Evolutionary conservation across 2,329 filamentous ascomycete genomes (phyloP).

Genomic region (Grosmannia serpens): DNA sequence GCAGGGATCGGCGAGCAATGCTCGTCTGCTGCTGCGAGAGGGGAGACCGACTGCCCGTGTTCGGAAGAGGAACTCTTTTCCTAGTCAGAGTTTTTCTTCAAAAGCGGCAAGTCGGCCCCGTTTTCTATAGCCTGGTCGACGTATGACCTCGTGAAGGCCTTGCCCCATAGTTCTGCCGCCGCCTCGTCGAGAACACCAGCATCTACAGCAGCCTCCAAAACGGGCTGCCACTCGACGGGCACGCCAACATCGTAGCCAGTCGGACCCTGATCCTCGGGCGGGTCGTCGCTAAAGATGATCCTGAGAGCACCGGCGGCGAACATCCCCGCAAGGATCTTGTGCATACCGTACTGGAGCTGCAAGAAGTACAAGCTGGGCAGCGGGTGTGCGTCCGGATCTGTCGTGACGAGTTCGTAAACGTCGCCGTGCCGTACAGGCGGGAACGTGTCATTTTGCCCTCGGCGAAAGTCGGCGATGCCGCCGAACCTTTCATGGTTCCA

Average conservation of each 20-base stretch:
- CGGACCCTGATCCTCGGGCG: background rate
- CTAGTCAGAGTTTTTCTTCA: too few species aligned
- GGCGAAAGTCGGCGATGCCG: conserved; percentile 4
- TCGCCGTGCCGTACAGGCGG: background rate
- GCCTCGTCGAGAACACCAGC: background rate
- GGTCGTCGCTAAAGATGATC: background rate
- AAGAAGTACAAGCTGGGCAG: background rate
- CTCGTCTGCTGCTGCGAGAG: too few species aligned
- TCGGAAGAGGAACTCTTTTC: too few species aligned
- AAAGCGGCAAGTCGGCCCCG: too few species aligned
- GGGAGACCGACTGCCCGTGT: too few species aligned
- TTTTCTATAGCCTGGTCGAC: too few species aligned
- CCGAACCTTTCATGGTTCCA: conserved; percentile 2
- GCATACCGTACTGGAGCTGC: background rate
- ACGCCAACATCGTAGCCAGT: background rate
- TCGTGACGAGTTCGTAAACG: background rate
- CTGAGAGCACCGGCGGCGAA: background rate
- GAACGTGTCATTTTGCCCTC: background rate
- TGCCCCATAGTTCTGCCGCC: background rate
- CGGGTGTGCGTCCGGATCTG: background rate
- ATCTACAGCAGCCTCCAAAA: background rate
- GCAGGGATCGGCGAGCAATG: too few species aligned
- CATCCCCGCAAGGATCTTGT: background rate
- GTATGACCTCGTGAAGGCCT: background rate
- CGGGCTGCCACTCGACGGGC: background rate